phyloP scores from a whole-genome alignment of 2,329 filamentous ascomycete genomes.

The Cercospora brassicicola region DNA sequence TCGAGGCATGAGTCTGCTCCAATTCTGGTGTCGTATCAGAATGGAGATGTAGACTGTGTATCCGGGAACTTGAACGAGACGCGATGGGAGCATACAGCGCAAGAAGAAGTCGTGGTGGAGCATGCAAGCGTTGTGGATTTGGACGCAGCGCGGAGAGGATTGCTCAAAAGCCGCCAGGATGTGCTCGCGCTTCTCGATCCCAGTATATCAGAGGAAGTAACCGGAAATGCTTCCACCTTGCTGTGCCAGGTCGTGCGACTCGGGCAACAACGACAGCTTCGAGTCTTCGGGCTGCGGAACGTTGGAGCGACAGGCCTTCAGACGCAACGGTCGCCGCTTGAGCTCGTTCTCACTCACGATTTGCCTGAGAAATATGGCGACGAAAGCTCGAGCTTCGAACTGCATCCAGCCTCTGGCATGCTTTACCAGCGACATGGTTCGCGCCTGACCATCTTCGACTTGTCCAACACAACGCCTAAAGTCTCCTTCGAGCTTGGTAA shows the following conservation, averaged over 20 bases:
- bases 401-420: constrained; percentile 61
- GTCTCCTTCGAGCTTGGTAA: constrained; percentile 52
- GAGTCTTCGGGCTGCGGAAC: constrained; percentile 24
- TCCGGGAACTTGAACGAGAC: constrained; percentile 31
- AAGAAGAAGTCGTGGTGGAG: constrained; percentile 27
- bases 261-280: constrained; percentile 17
- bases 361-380: constrained; percentile 24
- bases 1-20: constrained; percentile 1
- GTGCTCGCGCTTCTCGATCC: constrained; percentile 43
- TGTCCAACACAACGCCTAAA: constrained; percentile 63
- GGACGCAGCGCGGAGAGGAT: constrained; percentile 45
- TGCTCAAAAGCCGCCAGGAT: constrained; percentile 49
- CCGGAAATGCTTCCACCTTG: constrained; percentile 15
- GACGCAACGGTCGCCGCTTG: constrained; percentile 16
- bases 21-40: constrained; percentile 34
- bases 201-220: not conserved
- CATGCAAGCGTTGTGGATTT: constrained; percentile 33
- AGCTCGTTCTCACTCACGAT: constrained; percentile 27
- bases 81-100: constrained; percentile 31
- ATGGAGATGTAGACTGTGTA: constrained; percentile 36
- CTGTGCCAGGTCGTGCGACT: constrained; percentile 25
- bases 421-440: constrained; percentile 61
- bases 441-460: constrained; percentile 61
- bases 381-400: constrained; percentile 28
- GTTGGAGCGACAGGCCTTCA: constrained; percentile 18